Evolutionary conservation across 1,284 basidiomycete species (phyloP).

Genomic region (Tilletia walkeri): DNA sequence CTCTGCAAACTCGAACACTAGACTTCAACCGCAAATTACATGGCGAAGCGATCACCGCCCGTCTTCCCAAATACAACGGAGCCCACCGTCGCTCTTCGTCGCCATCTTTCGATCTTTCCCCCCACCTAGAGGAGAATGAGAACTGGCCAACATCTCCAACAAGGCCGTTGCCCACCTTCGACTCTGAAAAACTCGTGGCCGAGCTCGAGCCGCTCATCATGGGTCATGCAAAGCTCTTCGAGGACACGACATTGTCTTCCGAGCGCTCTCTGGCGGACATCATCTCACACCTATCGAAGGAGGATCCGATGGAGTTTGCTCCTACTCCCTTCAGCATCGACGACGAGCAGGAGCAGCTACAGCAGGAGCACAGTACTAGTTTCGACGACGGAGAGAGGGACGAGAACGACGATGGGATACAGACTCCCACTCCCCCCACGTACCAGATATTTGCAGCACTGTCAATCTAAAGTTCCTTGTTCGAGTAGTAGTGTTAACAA

Average conservation of each 20-base stretch:
- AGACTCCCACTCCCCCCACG: neutral
- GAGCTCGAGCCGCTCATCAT: neutral
- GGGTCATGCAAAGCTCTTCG: neutral
- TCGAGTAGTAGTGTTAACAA: no score
- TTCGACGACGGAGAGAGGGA: neutral
- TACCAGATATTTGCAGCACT: no score
- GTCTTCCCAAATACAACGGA: no score
- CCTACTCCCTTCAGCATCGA: neutral
- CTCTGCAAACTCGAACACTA: neutral
- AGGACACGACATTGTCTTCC: no score
- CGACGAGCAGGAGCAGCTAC: neutral
- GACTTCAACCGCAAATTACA: neutral
- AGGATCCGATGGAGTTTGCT: no score
- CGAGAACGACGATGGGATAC: conserved; percentile 3
- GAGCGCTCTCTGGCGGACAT: no score
- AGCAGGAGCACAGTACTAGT: neutral
- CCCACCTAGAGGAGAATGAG: conserved; percentile 7
- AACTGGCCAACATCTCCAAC: neutral
- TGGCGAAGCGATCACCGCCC: no score
- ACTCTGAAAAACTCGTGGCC: conserved; percentile 6
- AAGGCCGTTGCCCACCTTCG: neutral
- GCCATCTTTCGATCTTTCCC: neutral
- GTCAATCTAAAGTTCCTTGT: no score
- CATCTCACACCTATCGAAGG: no score
- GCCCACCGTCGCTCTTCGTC: neutral